Base-by-base conservation (phyloP, 108 stramenopile species). In the Cyclotella kingstonii region DNA sequence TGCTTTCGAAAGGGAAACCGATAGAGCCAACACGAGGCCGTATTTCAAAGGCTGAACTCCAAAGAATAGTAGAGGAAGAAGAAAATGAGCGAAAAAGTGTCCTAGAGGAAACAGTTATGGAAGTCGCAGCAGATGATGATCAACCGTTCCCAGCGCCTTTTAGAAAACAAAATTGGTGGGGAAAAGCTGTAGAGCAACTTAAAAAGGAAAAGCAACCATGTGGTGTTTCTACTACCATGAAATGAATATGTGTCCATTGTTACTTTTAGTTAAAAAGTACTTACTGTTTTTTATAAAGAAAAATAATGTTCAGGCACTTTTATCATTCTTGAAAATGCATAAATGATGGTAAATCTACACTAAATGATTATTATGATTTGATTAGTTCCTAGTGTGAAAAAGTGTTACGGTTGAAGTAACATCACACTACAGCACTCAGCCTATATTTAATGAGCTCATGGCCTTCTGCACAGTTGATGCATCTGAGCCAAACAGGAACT, bases 91-190 rank as follows among this genome's bases (percentile, higher is more conserved):
- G 56, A 31, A 78, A 72, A 35, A 47, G 75, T 48, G 56, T 58
- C 39, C 52, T 92, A 11, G 71, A 89, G 52, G 90, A 92, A 60
- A 80, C 83, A 47, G 77, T 76, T 5, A 87, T 92, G 89, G 92
- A 93, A 65, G 89, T 90, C 19, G 85, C 88, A 26, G 92, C 88
- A 2, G 87, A 88, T 68, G 67, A 77, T 21, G 83, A 74, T 19
- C 79, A 90, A 38, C 87, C 92, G 18, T 89, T 84, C 53, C 89
- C 92, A 46, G 88, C 87, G 19, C 92, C 92, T 11, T 84, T 81
- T 44, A 78, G 82, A 10, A 61, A 78, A 53, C 41, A 42, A 3
- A 60, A 73, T n/a, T 54, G 61, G 21, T 76, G 66, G 74, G 67
- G 66, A 49, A 8, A 8, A 14, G 54, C 65, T 0, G 27, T 34